phyloP scores from a whole-genome alignment of 2,329 filamentous ascomycete genomes.

The Paraphoma sp. region DNA sequence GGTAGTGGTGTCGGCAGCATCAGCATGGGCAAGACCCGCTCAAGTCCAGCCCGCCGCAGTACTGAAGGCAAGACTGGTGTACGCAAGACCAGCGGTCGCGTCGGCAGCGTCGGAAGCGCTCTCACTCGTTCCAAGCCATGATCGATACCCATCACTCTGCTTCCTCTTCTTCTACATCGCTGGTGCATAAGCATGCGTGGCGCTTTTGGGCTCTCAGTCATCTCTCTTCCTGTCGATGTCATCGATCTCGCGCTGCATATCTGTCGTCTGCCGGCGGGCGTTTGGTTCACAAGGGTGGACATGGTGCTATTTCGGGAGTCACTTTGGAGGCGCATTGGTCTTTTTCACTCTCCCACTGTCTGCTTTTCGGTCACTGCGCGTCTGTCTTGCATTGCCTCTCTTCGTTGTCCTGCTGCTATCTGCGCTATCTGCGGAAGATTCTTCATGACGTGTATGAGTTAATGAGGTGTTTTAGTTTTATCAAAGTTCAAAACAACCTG shows the following conservation, averaged over 20 bases:
- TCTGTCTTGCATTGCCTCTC: slow-evolving; percentile 17
- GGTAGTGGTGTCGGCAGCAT: slow-evolving; percentile 54
- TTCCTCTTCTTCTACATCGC: slow-evolving; percentile 3
- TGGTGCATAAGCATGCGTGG: slow-evolving; percentile 29
- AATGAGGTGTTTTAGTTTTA: slow-evolving; percentile 30
- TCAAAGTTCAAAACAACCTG: slow-evolving; percentile 9
- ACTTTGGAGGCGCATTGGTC: slow-evolving; percentile 22
- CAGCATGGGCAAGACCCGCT: slow-evolving; percentile 53
- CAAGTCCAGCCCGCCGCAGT: slow-evolving; percentile 53
- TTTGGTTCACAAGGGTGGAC: slow-evolving; percentile 23
- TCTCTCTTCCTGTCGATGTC: slow-evolving; percentile 19
- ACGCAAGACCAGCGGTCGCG: slow-evolving; percentile 59
- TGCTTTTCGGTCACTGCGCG: slow-evolving; percentile 17
- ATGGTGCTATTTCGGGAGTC: slow-evolving; percentile 18
- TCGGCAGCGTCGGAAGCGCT: slow-evolving; percentile 54
- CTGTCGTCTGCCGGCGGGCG: slow-evolving; percentile 30
- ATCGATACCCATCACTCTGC: slow-evolving; percentile 13
- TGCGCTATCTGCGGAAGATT: slow-evolving; percentile 21
- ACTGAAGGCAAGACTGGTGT: slow-evolving; percentile 57
- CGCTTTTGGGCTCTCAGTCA: slow-evolving; percentile 25
- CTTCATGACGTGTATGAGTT: slow-evolving; percentile 35
- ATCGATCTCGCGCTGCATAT: slow-evolving; percentile 16
- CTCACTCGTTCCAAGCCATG: slow-evolving; percentile 37
- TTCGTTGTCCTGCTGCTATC: slow-evolving; percentile 28
- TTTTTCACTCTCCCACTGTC: slow-evolving; percentile 16